Evolutionary conservation across 352 stramenopile species (phyloP), one percentile per base, ranked within the genome.

Genomic region (Pythium dissimile): DNA sequence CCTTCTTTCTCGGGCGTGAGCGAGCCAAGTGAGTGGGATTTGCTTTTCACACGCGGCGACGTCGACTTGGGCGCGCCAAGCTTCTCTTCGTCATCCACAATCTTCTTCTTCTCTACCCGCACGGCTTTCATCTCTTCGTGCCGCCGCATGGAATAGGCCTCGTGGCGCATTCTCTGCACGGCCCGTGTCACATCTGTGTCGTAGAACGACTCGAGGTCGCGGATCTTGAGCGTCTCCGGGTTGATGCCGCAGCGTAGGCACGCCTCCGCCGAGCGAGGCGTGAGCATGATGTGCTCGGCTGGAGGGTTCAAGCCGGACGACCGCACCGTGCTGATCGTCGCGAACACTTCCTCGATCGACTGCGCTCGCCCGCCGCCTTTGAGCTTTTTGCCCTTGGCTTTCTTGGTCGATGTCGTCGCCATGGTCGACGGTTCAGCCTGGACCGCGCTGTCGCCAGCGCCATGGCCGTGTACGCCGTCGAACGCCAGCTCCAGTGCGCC

Each of bases 201-300:
- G 60, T 89, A 94, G 55, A 97, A 97, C 16, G 82, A 96, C 51
- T 97, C 91, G 23, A 97, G 73, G 58, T 97, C 86, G 11, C 91
- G 85, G 24, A 97, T 89, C 54, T 92, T 90, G 50, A 97, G 74
- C 7, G 93, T 94, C 66, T 97, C 89, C 2, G 91, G 88, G 66
- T 97, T 97, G 15, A 97, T 80, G 18, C 91, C 91, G 55, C 88
- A 92, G 9, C 84, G 78, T n/a, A 97, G 64, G 68, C 91, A 97
- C 32, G 83, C 73, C 65, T 97, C 89, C 1, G 89, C 89, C 0
- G 86, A 96, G 2, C 88, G 77, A 7, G 91, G 91, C 2, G 89
- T 96, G 32, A 97, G 69, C 20, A 97, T 72, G 35, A 95, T 88
- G 16, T 81, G 77, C 41, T 88, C 77, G 21, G 70, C 58, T 8